A percentile compares a stretch with the other conserved stretches of the same genome.
Conservation (phyloP, 176 grass and related monocot species). For the Puya raimondii region DNA sequence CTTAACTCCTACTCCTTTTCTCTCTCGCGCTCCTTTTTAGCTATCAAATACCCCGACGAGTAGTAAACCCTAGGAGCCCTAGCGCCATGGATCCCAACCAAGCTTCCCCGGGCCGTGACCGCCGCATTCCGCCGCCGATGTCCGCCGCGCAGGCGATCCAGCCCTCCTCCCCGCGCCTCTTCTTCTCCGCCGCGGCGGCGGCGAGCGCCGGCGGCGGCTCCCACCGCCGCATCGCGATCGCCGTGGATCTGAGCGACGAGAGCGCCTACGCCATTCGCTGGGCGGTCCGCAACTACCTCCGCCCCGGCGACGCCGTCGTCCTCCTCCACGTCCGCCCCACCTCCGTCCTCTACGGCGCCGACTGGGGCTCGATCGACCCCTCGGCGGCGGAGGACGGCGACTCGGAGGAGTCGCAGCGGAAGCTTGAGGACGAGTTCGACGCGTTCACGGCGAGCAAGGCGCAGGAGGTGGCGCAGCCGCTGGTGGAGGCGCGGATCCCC, state of each 20-base stretch:
- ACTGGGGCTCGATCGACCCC: constrained; percentile 72
- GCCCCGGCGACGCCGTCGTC: constrained; percentile 78
- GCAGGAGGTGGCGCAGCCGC: constrained; percentile 74
- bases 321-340: constrained; percentile 83
- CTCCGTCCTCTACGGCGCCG: constrained; percentile 77
- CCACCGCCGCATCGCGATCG: constrained; percentile 83
- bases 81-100: no score
- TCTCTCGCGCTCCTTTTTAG: no score
- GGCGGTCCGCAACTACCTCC: constrained; percentile 93
- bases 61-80: no score
- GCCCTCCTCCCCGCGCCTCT: constrained; percentile 50
- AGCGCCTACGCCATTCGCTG: constrained; percentile 80
- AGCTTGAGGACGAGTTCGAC: constrained; percentile 84
- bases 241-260: constrained; percentile 91
- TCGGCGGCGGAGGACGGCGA: constrained; percentile 7
- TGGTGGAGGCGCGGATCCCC: constrained; percentile 64
- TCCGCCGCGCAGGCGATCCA: constrained; percentile 37
- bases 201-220: constrained; percentile 8
- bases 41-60: no score
- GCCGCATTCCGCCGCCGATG: constrained; percentile 16
- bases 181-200: constrained; percentile 45
- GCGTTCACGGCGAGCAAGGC: constrained; percentile 73
- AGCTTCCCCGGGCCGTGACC: neutral
- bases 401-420: constrained; percentile 44
- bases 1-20: no score